These are phyloP conservation scores for Phlebiopsis gigantea DNA, from an alignment of 768 basidiomycete genomes.

Conservation along the genomic window DNA sequence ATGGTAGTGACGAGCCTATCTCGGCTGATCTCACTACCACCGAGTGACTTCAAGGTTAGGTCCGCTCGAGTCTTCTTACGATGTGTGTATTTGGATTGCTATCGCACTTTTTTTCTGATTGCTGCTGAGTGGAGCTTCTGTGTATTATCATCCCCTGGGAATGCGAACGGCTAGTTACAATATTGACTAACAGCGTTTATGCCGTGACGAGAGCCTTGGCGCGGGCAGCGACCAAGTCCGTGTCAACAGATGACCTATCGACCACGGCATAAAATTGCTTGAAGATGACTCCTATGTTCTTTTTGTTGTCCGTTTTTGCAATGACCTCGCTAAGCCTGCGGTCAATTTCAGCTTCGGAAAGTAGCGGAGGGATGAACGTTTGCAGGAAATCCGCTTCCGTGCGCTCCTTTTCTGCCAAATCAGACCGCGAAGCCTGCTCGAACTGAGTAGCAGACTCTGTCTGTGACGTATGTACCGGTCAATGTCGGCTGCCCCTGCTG, in stretches of 20 bases:
- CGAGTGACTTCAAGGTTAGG: neutral
- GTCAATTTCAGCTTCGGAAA: constrained; percentile 54
- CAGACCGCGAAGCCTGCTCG: constrained; percentile 48
- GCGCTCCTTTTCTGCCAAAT: constrained; percentile 60
- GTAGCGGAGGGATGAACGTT: constrained; percentile 53
- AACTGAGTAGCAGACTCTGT: constrained; percentile 56
- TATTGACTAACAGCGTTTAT: neutral
- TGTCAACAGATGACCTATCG: constrained; percentile 55
- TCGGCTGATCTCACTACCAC: neutral
- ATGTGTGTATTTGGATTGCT: neutral
- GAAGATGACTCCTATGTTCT: constrained; percentile 43
- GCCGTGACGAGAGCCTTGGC: constrained; percentile 25
- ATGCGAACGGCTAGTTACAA: neutral
- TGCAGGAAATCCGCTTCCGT: constrained; percentile 52
- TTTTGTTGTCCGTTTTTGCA: constrained; percentile 29
- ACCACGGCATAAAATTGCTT: constrained; percentile 59
- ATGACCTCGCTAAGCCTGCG: constrained; percentile 40
- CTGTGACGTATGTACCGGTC: constrained; percentile 29
- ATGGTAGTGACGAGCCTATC: neutral
- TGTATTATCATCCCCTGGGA: neutral
- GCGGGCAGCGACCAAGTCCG: constrained; percentile 50
- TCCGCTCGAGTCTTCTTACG: neutral
- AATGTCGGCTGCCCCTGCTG: neutral
- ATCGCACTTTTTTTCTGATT: neutral
- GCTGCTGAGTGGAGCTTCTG: neutral